Percentiles rank a stretch among this genome's conserved stretches.
Evolutionary conservation across 495 filamentous ascomycete genomes (phyloP).

Genomic region (Lasiosphaeria miniovina): DNA sequence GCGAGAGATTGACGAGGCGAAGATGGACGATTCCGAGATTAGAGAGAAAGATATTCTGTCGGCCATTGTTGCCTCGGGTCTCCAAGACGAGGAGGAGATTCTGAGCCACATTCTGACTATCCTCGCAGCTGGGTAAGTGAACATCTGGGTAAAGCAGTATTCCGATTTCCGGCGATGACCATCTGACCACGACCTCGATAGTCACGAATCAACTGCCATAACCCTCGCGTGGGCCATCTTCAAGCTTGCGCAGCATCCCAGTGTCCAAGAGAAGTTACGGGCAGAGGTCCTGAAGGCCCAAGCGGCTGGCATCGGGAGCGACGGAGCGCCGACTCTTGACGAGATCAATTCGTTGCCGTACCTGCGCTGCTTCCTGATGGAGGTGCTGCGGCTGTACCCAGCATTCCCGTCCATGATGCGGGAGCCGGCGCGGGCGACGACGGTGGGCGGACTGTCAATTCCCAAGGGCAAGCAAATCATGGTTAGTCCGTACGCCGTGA

Average conservation of each 20-base stretch:
- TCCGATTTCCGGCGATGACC: background rate
- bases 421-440: background rate
- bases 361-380: constrained; percentile 5
- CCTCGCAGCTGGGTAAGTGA: constrained; percentile 1
- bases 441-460: background rate
- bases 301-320: background rate
- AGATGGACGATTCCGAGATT: constrained; percentile 8
- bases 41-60: constrained; percentile 4
- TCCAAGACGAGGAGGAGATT: constrained; percentile 5
- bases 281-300: background rate
- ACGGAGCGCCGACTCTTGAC: background rate
- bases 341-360: constrained; percentile 2
- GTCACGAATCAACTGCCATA: constrained; percentile 4
- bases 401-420: constrained; percentile 6
- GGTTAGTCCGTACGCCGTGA: constrained; percentile 3
- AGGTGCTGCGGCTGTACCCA: constrained; percentile 3
- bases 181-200: background rate
- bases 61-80: constrained; percentile 1
- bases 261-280: constrained; percentile 2
- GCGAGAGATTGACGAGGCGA: constrained; percentile 4
- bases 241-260: constrained; percentile 1
- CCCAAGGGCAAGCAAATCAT: constrained; percentile 2
- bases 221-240: constrained; percentile 1
- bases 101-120: constrained; percentile 4
- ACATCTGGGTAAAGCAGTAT: background rate